These are phyloP conservation scores for Vachellia collinsii DNA, from an alignment of 306 rosid genomes.

Conservation along the genomic window DNA sequence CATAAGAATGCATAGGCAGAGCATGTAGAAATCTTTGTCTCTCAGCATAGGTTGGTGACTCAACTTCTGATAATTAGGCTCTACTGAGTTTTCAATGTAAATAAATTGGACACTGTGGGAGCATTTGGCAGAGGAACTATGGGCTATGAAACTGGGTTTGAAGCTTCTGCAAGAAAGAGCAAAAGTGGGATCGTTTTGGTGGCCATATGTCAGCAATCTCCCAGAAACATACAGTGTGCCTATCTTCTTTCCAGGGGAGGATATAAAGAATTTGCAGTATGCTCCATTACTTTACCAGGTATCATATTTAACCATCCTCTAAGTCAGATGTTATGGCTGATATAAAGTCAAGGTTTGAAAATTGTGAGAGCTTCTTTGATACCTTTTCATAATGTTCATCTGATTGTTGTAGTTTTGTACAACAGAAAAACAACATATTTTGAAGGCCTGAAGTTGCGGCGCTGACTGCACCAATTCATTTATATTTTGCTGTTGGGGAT, in stretches of 20 bases:
- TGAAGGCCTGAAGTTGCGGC: background rate
- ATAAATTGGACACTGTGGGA: slow-evolving; percentile 84
- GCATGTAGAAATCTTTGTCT: slow-evolving; percentile 12
- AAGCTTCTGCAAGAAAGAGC: slow-evolving; percentile 97
- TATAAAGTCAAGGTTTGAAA: background rate
- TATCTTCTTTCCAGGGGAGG: slow-evolving; percentile 85
- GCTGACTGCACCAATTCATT: slow-evolving; percentile 19
- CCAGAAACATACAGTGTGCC: slow-evolving; percentile 77
- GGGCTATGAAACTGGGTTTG: slow-evolving; percentile 97
- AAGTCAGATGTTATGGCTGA: background rate
- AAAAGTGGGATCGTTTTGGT: slow-evolving; percentile 91
- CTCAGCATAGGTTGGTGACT: slow-evolving; percentile 50
- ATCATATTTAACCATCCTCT: slow-evolving; percentile 8
- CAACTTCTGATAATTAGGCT: slow-evolving; percentile 55
- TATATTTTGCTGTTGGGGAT: slow-evolving; percentile 28
- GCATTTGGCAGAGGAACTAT: slow-evolving; percentile 98
- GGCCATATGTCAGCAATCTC: slow-evolving; percentile 92
- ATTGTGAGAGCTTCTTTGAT: background rate
- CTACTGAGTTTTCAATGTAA: slow-evolving; percentile 71
- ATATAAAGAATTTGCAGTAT: slow-evolving; percentile 89
- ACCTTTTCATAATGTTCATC: background rate
- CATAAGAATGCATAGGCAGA: background rate
- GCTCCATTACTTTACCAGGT: slow-evolving; percentile 99
- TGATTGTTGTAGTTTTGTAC: background rate
- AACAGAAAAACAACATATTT: slow-evolving; percentile 16